phyloP scores from a whole-genome alignment of 2,329 filamentous ascomycete genomes.

The Ophiostoma triangulosporum region DNA sequence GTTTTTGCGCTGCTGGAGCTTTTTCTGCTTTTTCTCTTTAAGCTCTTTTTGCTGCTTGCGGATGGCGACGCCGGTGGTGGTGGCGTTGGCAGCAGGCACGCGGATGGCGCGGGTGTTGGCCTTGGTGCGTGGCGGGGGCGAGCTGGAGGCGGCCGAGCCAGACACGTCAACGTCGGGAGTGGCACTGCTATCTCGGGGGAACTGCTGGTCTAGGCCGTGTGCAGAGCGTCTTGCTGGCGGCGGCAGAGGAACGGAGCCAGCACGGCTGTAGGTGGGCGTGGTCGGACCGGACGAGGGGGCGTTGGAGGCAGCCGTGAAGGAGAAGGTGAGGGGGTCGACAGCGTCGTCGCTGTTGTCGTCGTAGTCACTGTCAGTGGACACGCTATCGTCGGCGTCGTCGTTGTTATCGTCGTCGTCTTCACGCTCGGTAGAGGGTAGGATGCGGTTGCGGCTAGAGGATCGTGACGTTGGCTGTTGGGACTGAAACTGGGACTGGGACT shows the following conservation, averaged over 20 bases:
- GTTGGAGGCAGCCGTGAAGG: constrained; percentile 33
- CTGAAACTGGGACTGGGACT: neutral
- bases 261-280: constrained; percentile 27
- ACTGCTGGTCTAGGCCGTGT: neutral
- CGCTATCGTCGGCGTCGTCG: constrained; percentile 13
- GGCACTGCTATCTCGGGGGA: constrained; percentile 3
- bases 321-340: constrained; percentile 34
- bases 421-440: constrained; percentile 13
- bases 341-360: constrained; percentile 24
- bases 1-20: neutral
- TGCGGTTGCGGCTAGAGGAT: neutral
- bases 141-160: neutral
- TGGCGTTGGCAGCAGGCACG: neutral
- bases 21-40: neutral
- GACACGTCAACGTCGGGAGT: neutral
- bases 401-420: constrained; percentile 4
- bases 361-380: neutral
- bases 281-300: constrained; percentile 22
- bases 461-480: neutral
- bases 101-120: constrained; percentile 6
- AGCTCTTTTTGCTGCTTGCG: constrained; percentile 5
- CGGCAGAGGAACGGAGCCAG: constrained; percentile 24
- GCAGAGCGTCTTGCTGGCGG: neutral
- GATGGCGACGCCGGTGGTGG: neutral
- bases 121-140: neutral